Evolutionary conservation across 2,329 filamentous ascomycete genomes (phyloP), one percentile per base, ranked within the genome.

Genomic region (Fusarium odoratissimum): DNA sequence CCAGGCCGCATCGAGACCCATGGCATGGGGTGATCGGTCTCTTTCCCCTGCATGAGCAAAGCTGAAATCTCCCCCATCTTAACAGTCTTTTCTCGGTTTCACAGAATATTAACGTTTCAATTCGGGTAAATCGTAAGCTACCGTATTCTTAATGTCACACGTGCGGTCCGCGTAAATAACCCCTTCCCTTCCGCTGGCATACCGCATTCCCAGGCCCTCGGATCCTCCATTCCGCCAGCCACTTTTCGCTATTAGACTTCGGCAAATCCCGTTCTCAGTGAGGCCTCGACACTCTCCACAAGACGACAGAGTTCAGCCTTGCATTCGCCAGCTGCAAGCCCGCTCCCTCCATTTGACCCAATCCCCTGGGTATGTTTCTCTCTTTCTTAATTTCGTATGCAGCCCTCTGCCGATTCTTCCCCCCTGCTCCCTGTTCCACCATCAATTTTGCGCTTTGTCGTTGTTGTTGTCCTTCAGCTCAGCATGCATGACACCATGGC

Each of bases 291-390:
- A 58, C 54, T 52, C 33, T 54, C 46, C 48, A 55, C 49, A 55
- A 49, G 41, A 64, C 28, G 35, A 60, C 49, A 67, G 37, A 65
- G 70, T 73, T 73, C 70, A 73, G 70, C 70, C 70, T 30, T 52
- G 49, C 60, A 73, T 71, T 72, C 44, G 48, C 69, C 64, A 57
- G n/a, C 52, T 58, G 58, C 44, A 59, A 44, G 41, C n/a, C 40
- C 52, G 3, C 38, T 45, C 8, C n/a, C 38, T 6, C n/a, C n/a
- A 3, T 21, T 45, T 12, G 19, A 25, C 19, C 49, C 49, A 52
- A 52, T 52, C 49, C 19, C 33, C 23, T 37, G 49, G 33, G 46
- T 49, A 49, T 28, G 45, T 37, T 3, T 21, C 40, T n/a, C n/a
- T 33, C 19, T 46, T 28, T 7, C 28, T 52, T 52, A 52, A 52